phyloP scores from a whole-genome alignment of 345 rosid genomes.

The Salix brachista region DNA sequence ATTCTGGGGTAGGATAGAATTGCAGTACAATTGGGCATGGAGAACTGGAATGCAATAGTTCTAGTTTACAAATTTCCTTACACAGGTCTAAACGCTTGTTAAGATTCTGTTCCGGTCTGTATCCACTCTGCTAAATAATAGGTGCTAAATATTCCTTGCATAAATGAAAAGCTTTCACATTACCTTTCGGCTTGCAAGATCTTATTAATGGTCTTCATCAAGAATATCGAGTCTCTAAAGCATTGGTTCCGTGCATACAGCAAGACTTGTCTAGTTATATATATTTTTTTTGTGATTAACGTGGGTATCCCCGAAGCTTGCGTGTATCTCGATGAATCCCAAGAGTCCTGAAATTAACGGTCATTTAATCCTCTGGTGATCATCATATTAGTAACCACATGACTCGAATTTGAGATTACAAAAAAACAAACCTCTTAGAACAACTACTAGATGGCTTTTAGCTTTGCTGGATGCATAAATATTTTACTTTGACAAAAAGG shows the following conservation, averaged over 20 bases:
- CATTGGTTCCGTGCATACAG: neutral
- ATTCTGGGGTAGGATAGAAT: neutral
- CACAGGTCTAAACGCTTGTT: neutral
- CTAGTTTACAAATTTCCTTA: neutral
- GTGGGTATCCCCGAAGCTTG: too few relatives aligned
- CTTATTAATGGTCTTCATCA: neutral
- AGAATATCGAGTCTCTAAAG: neutral
- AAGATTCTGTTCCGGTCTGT: conserved; percentile 4
- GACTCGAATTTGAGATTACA: too few relatives aligned
- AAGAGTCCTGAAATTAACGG: too few relatives aligned
- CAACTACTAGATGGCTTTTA: too few relatives aligned
- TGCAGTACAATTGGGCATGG: neutral
- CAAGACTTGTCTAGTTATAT: neutral
- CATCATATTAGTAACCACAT: too few relatives aligned
- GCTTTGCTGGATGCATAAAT: neutral
- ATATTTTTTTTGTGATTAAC: too few relatives aligned
- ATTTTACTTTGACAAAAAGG: neutral
- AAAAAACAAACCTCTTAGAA: too few relatives aligned
- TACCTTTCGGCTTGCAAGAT: neutral
- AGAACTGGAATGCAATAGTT: neutral
- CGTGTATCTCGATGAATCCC: too few relatives aligned
- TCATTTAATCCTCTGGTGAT: too few relatives aligned
- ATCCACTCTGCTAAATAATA: neutral
- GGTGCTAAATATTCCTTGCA: conserved; percentile 16
- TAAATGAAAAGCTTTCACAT: neutral